Evolutionary conservation across 352 stramenopile genomes (phyloP), one percentile per base, ranked within the genome.

Genomic region (Detonula confervacea): DNA sequence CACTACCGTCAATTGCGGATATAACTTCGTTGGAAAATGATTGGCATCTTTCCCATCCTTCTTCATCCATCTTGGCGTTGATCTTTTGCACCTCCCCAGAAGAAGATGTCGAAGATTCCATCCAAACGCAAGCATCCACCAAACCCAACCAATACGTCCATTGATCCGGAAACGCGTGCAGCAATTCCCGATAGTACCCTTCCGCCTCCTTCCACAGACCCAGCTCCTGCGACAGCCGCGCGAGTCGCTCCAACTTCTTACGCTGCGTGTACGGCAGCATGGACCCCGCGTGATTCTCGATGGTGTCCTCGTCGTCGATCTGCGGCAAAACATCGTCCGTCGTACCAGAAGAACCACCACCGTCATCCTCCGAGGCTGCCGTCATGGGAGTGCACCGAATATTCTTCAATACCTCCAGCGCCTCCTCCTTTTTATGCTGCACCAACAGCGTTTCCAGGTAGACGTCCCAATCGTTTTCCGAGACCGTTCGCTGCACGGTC

Each of bases 141-240:
- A 88, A 67, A 9, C 67, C 66, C 54, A 87, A 79, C 88, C 86
- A 93, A 78, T 88, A 92, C 0, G 68, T 81, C 86, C 86, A 93
- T 47, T 93, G 71, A 74, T 91, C 88, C 9, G 83, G 85, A 68
- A 85, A 82, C 9, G 56, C 29, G 1, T 27, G 14, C 3, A 91
- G 47, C 16, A 92, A 80, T 55, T 83, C 35, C 66, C 74, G 71
- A 46, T 87, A 86, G n/a, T 82, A 74, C 18, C 22, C 51, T 51
- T 75, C 60, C 0, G 74, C 83, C 47, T 85, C 63, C 14, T 84
- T 65, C 11, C 69, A 67, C 30, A 60, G 61, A 6, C 78, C 55
- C 22, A 89, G 35, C n/a, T 86, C 64, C 25, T 76, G 51, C 20
- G 79, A 77, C 18, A 87, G 14, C 18, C 25, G 24, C 27, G 66